Evolutionary conservation across 805 yeast genomes (phyloP), one percentile per base, ranked within the genome.

Genomic region (Ogataea methylovora): DNA sequence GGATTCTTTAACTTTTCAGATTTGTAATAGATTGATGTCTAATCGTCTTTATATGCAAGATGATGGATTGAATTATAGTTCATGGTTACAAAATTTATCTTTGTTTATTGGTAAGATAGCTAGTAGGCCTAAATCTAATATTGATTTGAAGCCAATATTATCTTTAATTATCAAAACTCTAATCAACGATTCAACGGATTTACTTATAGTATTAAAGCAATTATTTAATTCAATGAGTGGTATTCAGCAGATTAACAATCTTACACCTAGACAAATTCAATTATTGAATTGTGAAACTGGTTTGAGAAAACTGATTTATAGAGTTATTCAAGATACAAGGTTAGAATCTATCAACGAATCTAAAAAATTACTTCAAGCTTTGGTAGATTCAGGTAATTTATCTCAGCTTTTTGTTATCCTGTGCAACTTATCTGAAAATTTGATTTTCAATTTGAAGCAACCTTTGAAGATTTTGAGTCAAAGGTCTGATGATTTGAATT

Each of bases 61-160:
- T 2, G 88, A 87, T 58, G 97, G 97, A 8, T 60, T 90, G 36
- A 76, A 77, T 45, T 88, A 84, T 37, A 65, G 82, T 18, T 78
- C 73, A 45, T 90, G 97, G 97, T 69, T 87, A 23, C 92, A 82
- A 46, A 82, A 94, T 16, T 63, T 90, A 22, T 72, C 95, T 0
- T 63, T 76, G 1, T 88, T 90, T 50, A 73, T 84, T 34, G 94
- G 94, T 0, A 76, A 80, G 36, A 58, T 87, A 4, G 72, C 85
- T 54, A 56, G 71, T 44, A 53, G 67, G 29, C 65, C 77, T 61
- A 62, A 74, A 24, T 38, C 56, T 42, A 45, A 55, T 2, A 74
- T 90, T 60, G 79, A 79, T 44, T 49, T 84, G 24, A 53, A 62
- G 4, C 85, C 90, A 4, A 58, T 90, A 10, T 51, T 86, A 12